Base-by-base conservation (phyloP, 768 basidiomycete species). In the Crepidotus variabilis region DNA sequence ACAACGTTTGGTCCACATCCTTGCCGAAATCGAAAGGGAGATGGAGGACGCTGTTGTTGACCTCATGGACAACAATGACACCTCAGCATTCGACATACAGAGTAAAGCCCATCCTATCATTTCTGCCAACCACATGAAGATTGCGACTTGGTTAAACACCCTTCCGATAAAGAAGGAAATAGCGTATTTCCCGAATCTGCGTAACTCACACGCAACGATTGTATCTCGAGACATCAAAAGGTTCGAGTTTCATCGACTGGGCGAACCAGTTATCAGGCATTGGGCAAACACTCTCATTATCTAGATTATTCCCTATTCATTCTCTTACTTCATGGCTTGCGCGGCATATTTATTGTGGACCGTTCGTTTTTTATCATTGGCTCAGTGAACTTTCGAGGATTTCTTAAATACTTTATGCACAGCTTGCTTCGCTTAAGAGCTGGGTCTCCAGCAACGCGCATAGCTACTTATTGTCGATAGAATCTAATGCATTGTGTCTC, bases 111-210 rank as follows among this genome's bases (percentile, higher is more conserved):
- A 78, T 55, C 79, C 79, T 21, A 68, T 79, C 24, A 71, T 92
- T 22, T 80, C 80, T 16, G 73, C 80, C 1, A 64, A 77, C 10
- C 91, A 94, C 64, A 76, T 69, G 14, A 74, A 71, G 56, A 84
- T 88, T 33, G 81, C 81, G 5, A 70, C 69, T 6, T 79, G 75
- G 67, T 73, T 94, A 36, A 92, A 92, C 68, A 74, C 72, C 45
- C 78, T 93, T 10, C 88, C 89, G 0, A 65, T 93, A 48, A 78
- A 83, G 73, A 93, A 92, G 70, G 80, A 88, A 61, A 67, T 81
- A 18, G 87, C 81, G 18, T 90, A 82, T 65, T 85, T 92, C 61
- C 70, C 75, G 18, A 71, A 71, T 1, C 76, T 85, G 21, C 65
- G 70, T 36, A 92, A 92, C 63, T 72, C 88, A 23, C 91, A 94